Evolutionary conservation across 768 basidiomycete genomes (phyloP).

Genomic region (Pleurotus giganteus): DNA sequence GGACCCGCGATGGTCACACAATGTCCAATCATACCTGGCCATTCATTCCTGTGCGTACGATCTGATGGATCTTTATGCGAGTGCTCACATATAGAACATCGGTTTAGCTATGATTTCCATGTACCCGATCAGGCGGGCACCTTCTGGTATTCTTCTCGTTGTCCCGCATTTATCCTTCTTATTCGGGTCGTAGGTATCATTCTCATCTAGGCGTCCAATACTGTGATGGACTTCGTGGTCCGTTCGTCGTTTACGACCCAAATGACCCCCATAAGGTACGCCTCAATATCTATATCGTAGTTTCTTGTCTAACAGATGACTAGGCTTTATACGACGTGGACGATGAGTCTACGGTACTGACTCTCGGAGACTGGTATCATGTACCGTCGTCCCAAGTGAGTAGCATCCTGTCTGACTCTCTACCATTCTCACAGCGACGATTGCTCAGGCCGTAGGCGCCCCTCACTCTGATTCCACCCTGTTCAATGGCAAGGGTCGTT

Average conservation of each 20-base stretch:
- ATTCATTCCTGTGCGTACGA: conserved; percentile 40
- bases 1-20: conserved; percentile 31
- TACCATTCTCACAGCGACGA: too few species aligned
- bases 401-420: too few species aligned
- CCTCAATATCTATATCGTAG: neutral
- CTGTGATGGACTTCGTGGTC: conserved; percentile 27
- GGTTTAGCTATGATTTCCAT: conserved; percentile 24
- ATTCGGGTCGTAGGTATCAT: neutral
- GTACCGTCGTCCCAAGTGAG: neutral
- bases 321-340: neutral
- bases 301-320: neutral
- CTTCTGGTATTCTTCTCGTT: conserved; percentile 35
- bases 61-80: neutral
- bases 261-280: conserved; percentile 1
- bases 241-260: conserved; percentile 8
- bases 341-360: neutral
- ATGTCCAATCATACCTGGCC: conserved; percentile 41
- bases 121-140: conserved; percentile 27
- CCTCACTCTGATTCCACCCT: neutral
- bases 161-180: conserved; percentile 9
- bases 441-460: neutral
- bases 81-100: neutral
- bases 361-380: conserved; percentile 2
- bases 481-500: conserved; percentile 6
- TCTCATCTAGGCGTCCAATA: neutral